Percentiles rank a stretch among this genome's conserved stretches.
Evolutionary conservation across 23 red algal species (phyloP).

Genomic region (Rhodosorus marinus): DNA sequence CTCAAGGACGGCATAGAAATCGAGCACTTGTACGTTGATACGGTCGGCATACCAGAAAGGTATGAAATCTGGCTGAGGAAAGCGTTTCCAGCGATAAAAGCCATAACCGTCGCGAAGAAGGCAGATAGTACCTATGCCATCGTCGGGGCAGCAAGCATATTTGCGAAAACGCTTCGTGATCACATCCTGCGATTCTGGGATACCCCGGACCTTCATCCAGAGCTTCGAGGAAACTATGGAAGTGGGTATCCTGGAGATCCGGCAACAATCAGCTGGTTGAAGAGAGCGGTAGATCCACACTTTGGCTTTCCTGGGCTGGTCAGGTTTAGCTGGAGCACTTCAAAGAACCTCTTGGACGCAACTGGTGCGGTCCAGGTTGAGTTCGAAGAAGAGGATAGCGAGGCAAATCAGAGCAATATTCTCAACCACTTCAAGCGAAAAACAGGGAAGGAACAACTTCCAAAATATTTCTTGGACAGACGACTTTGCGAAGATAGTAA

Average conservation of each 20-base stretch:
- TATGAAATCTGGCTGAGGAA: slow-evolving; percentile 36
- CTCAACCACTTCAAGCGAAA: no score
- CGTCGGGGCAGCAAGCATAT: slow-evolving; percentile 73
- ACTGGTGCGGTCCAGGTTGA: background rate
- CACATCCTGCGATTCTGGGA: slow-evolving; percentile 25
- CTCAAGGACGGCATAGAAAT: slow-evolving; percentile 18
- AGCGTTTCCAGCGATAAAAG: slow-evolving; percentile 20
- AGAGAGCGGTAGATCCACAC: slow-evolving; percentile 17
- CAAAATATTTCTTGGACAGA: no score
- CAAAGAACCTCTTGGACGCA: background rate
- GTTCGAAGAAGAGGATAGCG: background rate
- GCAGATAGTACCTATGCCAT: slow-evolving; percentile 44
- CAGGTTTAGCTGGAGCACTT: slow-evolving; percentile 42
- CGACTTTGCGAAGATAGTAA: no score
- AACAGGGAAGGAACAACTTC: no score
- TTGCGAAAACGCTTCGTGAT: slow-evolving; percentile 62
- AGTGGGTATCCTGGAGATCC: slow-evolving; percentile 77
- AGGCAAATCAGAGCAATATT: no score
- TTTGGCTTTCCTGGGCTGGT: slow-evolving; percentile 70
- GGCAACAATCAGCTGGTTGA: slow-evolving; percentile 49
- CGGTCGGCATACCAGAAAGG: slow-evolving; percentile 33
- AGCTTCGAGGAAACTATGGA: slow-evolving; percentile 8
- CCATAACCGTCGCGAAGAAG: slow-evolving; percentile 54
- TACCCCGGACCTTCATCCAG: slow-evolving; percentile 9
- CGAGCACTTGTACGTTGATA: slow-evolving; percentile 64